Percentiles rank a stretch among this genome's conserved stretches.
Conservation (phyloP, 768 basidiomycete species). For the Holtermanniella nyarrowii region DNA sequence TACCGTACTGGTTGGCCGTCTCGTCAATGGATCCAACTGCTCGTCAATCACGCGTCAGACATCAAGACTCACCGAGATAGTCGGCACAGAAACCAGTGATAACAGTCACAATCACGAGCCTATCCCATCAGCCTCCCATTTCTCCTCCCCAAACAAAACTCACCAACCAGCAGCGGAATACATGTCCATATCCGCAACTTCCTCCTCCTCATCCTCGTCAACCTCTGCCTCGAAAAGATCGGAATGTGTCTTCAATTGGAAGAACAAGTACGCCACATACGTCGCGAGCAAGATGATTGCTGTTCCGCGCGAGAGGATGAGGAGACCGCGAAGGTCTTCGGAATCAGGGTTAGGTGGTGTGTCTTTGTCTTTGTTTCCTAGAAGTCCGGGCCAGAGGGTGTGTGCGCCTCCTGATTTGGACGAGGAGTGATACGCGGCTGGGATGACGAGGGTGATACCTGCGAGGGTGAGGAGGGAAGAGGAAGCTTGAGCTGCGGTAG, state of each 20-base stretch:
- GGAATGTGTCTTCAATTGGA: constrained; percentile 61
- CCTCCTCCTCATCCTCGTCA: constrained; percentile 44
- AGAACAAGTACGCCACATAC: constrained; percentile 48
- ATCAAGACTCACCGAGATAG: constrained; percentile 48
- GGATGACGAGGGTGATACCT: constrained; percentile 80
- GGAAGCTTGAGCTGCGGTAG: constrained; percentile 70
- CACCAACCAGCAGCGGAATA: constrained; percentile 51
- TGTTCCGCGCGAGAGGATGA: constrained; percentile 70
- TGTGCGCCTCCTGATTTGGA: background rate
- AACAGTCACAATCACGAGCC: constrained; percentile 60
- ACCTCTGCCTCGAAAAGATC: constrained; percentile 50
- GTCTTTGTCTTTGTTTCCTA: constrained; percentile 10
- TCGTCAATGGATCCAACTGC: constrained; percentile 81
- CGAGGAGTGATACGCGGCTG: constrained; percentile 60
- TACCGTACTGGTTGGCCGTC: constrained; percentile 65
- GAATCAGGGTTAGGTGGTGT: constrained; percentile 29
- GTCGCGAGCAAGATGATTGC: constrained; percentile 62
- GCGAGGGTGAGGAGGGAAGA: constrained; percentile 69
- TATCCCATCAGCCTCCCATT: background rate
- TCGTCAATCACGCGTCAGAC: no score
- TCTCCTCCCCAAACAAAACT: background rate
- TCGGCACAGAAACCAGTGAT: constrained; percentile 84
- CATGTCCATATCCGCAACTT: constrained; percentile 57
- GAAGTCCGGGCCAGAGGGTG: constrained; percentile 29
- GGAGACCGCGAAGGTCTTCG: constrained; percentile 47